Conservation (phyloP, 2,329 filamentous ascomycete genomes). For the Diaporthe australafricana region DNA sequence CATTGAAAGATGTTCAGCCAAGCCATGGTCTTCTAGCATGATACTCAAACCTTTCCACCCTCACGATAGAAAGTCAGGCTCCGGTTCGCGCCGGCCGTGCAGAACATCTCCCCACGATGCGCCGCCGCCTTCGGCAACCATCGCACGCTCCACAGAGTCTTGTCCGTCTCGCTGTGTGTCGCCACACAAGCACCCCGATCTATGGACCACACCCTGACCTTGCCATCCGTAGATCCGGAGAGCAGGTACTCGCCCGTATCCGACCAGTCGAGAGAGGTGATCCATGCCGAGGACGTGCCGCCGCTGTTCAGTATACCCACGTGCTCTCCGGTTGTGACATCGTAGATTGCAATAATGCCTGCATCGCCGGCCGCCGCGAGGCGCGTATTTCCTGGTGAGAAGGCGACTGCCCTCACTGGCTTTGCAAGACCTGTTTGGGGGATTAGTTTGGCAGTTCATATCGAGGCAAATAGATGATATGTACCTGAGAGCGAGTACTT, state of each 20-base stretch:
- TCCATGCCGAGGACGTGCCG: conserved; percentile 83
- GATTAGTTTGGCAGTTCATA: neutral
- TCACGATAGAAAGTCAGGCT: conserved; percentile 87
- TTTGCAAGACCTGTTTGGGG: conserved; percentile 78
- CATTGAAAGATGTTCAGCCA: conserved; percentile 50
- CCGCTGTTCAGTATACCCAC: conserved; percentile 77
- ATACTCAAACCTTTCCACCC: conserved; percentile 56
- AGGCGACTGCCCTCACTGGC: conserved; percentile 85
- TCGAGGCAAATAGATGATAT: conserved; percentile 39
- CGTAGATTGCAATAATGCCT: conserved; percentile 89
- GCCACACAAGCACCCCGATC: conserved; percentile 87
- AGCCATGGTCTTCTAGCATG: neutral
- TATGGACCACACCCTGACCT: conserved; percentile 95
- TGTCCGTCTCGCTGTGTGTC: conserved; percentile 91
- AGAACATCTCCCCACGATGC: conserved; percentile 76
- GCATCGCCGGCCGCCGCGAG: conserved; percentile 93
- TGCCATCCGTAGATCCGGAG: conserved; percentile 90
- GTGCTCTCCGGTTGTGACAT: conserved; percentile 91
- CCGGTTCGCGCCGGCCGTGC: conserved; percentile 80
- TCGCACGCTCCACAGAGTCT: conserved; percentile 83
- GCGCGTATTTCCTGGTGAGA: conserved; percentile 86
- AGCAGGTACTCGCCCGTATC: conserved; percentile 91
- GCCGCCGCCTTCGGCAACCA: conserved; percentile 80
- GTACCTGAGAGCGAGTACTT: conserved; percentile 85
- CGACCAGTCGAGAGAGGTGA: conserved; percentile 93